A percentile compares a stretch with the other conserved stretches of the same genome.
phyloP scores from a whole-genome alignment of 768 basidiomycete genomes.

The Amanita subjunquillea region DNA sequence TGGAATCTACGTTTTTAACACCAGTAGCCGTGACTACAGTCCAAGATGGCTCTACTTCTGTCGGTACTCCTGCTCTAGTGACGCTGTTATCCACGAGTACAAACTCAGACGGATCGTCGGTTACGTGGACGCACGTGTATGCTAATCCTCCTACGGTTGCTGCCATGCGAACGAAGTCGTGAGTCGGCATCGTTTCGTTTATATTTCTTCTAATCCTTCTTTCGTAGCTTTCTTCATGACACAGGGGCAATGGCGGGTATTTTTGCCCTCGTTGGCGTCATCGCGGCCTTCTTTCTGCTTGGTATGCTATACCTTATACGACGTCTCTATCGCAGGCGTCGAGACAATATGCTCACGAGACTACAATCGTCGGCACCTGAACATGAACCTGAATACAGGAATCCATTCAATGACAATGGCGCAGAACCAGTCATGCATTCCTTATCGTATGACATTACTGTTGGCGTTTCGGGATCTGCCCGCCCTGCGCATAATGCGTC shows the following conservation, averaged over 20 bases:
- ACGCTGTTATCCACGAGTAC: conserved; percentile 38
- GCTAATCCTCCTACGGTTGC: conserved; percentile 32
- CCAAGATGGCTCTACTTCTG: conserved; percentile 15
- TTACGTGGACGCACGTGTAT: conserved; percentile 42
- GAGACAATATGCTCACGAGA: conserved; percentile 24
- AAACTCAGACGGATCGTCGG: conserved; percentile 29
- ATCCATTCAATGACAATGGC: neutral
- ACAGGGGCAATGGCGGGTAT: conserved; percentile 62
- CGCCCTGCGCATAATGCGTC: neutral
- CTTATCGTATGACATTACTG: neutral
- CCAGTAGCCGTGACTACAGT: conserved; percentile 32
- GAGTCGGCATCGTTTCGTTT: neutral
- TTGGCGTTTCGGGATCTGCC: neutral
- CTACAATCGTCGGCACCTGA: conserved; percentile 22
- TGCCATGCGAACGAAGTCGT: conserved; percentile 11
- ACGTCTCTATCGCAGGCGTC: conserved; percentile 29
- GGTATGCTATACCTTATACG: conserved; percentile 34
- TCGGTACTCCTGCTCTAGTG: conserved; percentile 29
- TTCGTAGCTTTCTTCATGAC: conserved; percentile 52
- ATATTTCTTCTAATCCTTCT: conserved; percentile 3
- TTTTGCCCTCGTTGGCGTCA: conserved; percentile 60
- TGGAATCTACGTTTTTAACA: conserved; percentile 33
- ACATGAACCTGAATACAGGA: neutral
- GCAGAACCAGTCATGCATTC: neutral
- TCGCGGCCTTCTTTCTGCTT: conserved; percentile 33